phyloP scores from a whole-genome alignment of 2,329 filamentous ascomycete species.

The Niveomyces coronatus region DNA sequence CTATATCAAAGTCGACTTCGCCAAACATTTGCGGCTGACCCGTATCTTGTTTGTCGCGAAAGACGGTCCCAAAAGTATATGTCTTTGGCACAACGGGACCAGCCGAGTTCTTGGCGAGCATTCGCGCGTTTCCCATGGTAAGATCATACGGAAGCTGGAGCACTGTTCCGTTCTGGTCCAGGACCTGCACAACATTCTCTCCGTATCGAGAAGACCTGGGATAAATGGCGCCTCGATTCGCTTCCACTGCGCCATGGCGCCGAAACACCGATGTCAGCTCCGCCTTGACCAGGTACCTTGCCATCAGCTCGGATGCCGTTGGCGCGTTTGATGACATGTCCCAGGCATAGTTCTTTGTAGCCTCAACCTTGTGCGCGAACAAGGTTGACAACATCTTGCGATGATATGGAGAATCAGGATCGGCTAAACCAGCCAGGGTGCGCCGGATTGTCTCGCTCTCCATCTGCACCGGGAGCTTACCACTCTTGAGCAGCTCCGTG shows the following conservation, averaged over 20 bases:
- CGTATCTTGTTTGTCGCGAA: slow-evolving; percentile 66
- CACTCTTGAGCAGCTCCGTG: slow-evolving; percentile 70
- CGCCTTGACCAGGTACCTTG: slow-evolving; percentile 65
- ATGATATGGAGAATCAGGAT: slow-evolving; percentile 79
- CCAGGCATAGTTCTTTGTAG: slow-evolving; percentile 73
- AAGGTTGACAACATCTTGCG: slow-evolving; percentile 79
- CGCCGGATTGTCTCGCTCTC: slow-evolving; percentile 85
- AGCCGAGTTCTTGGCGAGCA: slow-evolving; percentile 61
- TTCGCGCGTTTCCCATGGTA: slow-evolving; percentile 77
- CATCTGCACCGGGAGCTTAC: slow-evolving; percentile 80
- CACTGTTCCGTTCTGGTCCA: slow-evolving; percentile 77
- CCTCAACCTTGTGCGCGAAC: slow-evolving; percentile 65
- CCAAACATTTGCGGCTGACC: slow-evolving; percentile 74
- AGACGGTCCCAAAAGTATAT: slow-evolving; percentile 82
- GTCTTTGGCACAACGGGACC: slow-evolving; percentile 59
- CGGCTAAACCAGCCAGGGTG: slow-evolving; percentile 69
- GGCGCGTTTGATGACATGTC: slow-evolving; percentile 53
- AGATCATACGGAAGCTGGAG: slow-evolving; percentile 92
- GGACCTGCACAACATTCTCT: slow-evolving; percentile 62
- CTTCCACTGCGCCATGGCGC: slow-evolving; percentile 80
- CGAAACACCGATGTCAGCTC: slow-evolving; percentile 70
- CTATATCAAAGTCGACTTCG: slow-evolving; percentile 93
- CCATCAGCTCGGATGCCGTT: slow-evolving; percentile 51
- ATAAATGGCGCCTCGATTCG: slow-evolving; percentile 63
- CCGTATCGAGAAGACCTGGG: slow-evolving; percentile 72